These are phyloP conservation scores for Yamadazyma siamensis DNA, from an alignment of 1,139 yeast genomes.

Conservation along the genomic window DNA sequence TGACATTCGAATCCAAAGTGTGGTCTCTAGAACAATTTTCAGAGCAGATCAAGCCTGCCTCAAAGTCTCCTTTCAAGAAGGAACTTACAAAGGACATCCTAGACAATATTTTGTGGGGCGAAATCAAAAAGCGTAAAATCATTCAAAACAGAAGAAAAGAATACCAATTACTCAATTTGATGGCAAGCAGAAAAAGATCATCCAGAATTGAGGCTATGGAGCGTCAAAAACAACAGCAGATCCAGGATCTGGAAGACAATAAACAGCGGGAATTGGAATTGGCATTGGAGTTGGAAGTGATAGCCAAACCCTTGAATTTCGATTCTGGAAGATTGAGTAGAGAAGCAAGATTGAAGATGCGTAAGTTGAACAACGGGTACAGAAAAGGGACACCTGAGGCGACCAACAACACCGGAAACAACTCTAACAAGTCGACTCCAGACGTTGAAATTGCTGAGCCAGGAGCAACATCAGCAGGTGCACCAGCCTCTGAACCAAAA, in stretches of 20 bases:
- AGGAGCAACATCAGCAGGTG: too few species aligned
- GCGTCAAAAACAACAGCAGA: conserved; percentile 39
- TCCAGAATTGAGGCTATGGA: conserved; percentile 51
- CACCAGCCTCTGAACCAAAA: too few species aligned
- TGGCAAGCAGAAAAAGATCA: conserved; percentile 49
- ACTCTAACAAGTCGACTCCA: too few species aligned
- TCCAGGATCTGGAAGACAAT: conserved; percentile 25
- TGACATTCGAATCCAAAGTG: conserved; percentile 30
- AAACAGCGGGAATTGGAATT: conserved; percentile 33
- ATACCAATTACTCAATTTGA: conserved; percentile 42
- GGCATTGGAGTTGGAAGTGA: conserved; percentile 36
- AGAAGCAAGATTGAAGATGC: conserved; percentile 40
- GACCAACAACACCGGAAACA: neutral
- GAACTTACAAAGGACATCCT: conserved; percentile 16
- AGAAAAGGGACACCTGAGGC: conserved; percentile 2
- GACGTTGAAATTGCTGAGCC: neutral
- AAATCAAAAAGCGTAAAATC: conserved; percentile 37
- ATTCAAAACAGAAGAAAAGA: conserved; percentile 45
- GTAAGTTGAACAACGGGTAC: conserved; percentile 19
- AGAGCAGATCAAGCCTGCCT: conserved; percentile 18
- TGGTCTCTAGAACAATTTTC: conserved; percentile 33
- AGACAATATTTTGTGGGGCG: conserved; percentile 15
- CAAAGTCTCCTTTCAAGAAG: conserved; percentile 16
- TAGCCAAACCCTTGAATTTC: conserved; percentile 16
- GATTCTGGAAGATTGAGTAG: conserved; percentile 30